phyloP scores from a whole-genome alignment of 331 rosid genomes.

The Quercus lobata region DNA sequence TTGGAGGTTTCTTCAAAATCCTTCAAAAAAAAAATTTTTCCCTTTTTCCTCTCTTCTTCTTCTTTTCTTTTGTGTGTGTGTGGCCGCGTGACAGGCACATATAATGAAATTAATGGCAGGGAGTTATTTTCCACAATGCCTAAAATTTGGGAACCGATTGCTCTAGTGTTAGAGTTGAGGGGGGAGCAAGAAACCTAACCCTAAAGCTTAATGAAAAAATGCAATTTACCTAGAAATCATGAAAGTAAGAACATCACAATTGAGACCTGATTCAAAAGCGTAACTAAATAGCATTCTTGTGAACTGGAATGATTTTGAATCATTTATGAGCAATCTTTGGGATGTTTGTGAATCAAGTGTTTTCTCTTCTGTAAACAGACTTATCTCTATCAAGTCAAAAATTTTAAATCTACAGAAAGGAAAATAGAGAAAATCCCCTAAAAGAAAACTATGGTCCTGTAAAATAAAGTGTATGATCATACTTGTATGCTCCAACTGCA shows the following conservation, averaged over 20 bases:
- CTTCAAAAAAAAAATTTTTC: too few species aligned
- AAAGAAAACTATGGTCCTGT: conserved; percentile 1
- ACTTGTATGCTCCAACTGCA: conserved; percentile 94
- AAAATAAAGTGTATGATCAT: conserved; percentile 23
- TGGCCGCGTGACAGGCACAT: neutral
- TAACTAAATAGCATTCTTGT: neutral
- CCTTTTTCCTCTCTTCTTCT: too few species aligned
- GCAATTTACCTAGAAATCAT: too few species aligned
- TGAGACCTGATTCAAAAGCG: too few species aligned
- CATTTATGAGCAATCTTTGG: neutral
- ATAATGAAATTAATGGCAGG: neutral
- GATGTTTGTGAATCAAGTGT: neutral
- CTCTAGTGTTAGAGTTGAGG: neutral
- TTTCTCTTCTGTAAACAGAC: neutral
- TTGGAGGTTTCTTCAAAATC: too few species aligned
- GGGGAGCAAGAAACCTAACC: neutral
- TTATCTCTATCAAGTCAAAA: neutral
- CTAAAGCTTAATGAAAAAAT: neutral
- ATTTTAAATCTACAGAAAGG: neutral
- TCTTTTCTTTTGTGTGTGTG: too few species aligned
- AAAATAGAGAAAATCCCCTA: neutral
- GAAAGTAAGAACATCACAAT: too few species aligned
- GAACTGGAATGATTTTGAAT: neutral
- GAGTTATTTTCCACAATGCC: neutral
- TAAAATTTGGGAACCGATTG: neutral